phyloP scores from a whole-genome alignment of 768 basidiomycete species.

The Scleroderma bovista region DNA sequence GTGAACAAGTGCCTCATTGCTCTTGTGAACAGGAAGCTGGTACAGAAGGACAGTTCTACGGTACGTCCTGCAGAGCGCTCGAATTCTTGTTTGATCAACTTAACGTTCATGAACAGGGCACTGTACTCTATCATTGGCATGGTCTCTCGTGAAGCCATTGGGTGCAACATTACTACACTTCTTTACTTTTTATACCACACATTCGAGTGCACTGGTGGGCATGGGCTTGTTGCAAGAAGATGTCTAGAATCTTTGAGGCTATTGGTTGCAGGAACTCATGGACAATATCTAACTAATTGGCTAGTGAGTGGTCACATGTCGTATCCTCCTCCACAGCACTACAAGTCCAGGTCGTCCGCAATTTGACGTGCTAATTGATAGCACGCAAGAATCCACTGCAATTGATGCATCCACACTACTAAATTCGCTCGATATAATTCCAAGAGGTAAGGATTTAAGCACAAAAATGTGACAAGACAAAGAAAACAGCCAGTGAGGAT shows the following conservation, averaged over 20 bases:
- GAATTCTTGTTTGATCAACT: not conserved
- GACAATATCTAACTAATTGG: too few relatives aligned
- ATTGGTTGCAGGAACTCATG: too few relatives aligned
- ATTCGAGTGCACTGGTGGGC: too few relatives aligned
- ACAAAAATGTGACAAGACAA: not conserved
- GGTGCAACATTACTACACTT: not conserved
- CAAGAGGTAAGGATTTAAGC: not conserved
- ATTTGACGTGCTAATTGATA: too few relatives aligned
- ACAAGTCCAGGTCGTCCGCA: too few relatives aligned
- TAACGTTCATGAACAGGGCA: constrained; percentile 38
- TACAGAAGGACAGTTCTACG: constrained; percentile 65
- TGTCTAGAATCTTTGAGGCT: too few relatives aligned
- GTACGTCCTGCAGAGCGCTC: constrained; percentile 29
- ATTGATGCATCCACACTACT: not conserved
- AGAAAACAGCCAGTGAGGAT: not conserved
- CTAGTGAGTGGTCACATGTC: too few relatives aligned
- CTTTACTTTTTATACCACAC: too few relatives aligned
- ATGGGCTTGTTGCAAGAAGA: too few relatives aligned
- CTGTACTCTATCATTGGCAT: constrained; percentile 66
- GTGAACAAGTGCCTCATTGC: constrained; percentile 94
- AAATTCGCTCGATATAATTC: not conserved
- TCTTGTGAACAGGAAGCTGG: constrained; percentile 80
- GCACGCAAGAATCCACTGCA: too few relatives aligned
- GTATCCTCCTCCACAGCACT: too few relatives aligned
- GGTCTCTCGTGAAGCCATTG: constrained; percentile 34